Evolutionary conservation across 495 filamentous ascomycete genomes (phyloP).

Genomic region (Gamarada debralockiae): DNA sequence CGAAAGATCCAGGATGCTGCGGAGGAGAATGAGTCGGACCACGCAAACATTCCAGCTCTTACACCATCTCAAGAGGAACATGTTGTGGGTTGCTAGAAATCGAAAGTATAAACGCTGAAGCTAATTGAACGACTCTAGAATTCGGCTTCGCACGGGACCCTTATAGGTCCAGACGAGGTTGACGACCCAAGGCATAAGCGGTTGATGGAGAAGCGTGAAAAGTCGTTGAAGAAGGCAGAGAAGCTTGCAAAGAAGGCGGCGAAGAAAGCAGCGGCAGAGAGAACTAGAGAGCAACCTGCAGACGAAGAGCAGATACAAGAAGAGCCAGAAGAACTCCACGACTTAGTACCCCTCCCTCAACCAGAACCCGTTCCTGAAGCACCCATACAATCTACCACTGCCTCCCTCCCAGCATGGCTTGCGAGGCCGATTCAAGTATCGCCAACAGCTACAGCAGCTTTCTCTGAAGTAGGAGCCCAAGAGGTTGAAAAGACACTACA

Average conservation of each 20-base stretch:
- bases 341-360: slow-evolving; percentile 73
- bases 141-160: too few species aligned
- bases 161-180: slow-evolving; percentile 5
- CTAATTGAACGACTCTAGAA: too few species aligned
- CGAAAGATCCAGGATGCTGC: background rate
- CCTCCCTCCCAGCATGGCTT: slow-evolving; percentile 69
- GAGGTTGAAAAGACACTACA: slow-evolving; percentile 59
- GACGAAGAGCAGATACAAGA: slow-evolving; percentile 22
- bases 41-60: background rate
- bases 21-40: background rate
- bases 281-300: slow-evolving; percentile 19
- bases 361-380: slow-evolving; percentile 56
- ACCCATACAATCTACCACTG: slow-evolving; percentile 43
- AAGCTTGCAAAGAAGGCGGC: slow-evolving; percentile 21
- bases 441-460: slow-evolving; percentile 52
- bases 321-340: slow-evolving; percentile 52
- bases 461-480: slow-evolving; percentile 52
- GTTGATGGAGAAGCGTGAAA: slow-evolving; percentile 45
- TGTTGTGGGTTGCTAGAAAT: slow-evolving; percentile 25
- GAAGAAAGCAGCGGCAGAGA: slow-evolving; percentile 10
- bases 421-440: slow-evolving; percentile 64
- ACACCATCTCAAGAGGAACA: slow-evolving; percentile 16
- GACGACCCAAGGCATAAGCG: slow-evolving; percentile 36
- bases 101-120: slow-evolving; percentile 25
- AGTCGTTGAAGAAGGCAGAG: slow-evolving; percentile 35